Base-by-base conservation (phyloP, 176 grass and related monocot genomes). In the Puccinellia tenuiflora region DNA sequence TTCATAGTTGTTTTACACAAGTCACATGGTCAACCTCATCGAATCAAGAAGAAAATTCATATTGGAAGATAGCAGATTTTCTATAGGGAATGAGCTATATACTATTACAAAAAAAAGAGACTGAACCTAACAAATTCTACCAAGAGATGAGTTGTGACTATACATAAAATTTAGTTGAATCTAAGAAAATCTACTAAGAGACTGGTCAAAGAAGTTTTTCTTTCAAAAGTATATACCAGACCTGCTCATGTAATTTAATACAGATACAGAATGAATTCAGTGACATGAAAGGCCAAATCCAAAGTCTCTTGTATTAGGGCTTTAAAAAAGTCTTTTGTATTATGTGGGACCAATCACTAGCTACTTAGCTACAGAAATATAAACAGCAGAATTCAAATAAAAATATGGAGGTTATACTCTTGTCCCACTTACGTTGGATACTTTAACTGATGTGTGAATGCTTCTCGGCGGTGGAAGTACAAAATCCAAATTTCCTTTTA, bases 401-500 rank as follows among this genome's bases (percentile, higher is more conserved):
- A 37, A n/a, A 6, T 9, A 4, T 37, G 33, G 42, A 20, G 21
- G 66, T 42, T 42, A 53, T 53, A 53, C 1, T 11, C 54, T 45
- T 2, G 12, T 21, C 18, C 16, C 70, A 43, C 89, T 88, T 61
- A 91, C 89, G 59, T 82, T 88, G 35, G 90, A 91, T 40, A 88
- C 55, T 85, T 91, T 85, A 42, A 85, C 85, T 17, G 90, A 91
- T 48, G 86, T 88, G 35, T 85, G 86, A 22, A 88, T 59, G 83
- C 43, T 91, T 79, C 78, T 85, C 17, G 86, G 86, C 17, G 84
- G 85, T 12, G 85, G 89, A 45, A 88, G 56, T 4, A 59, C 48
- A 60, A 83, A 88, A 77, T 91, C 86, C 15, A 91, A 84, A 60
- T 91, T 85, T 34, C 78, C 90, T 22, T 77, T 84, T 28, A 91